These are phyloP conservation scores for Penicillium nordicum DNA, from an alignment of 2,329 filamentous ascomycete species.

Conservation along the genomic window DNA sequence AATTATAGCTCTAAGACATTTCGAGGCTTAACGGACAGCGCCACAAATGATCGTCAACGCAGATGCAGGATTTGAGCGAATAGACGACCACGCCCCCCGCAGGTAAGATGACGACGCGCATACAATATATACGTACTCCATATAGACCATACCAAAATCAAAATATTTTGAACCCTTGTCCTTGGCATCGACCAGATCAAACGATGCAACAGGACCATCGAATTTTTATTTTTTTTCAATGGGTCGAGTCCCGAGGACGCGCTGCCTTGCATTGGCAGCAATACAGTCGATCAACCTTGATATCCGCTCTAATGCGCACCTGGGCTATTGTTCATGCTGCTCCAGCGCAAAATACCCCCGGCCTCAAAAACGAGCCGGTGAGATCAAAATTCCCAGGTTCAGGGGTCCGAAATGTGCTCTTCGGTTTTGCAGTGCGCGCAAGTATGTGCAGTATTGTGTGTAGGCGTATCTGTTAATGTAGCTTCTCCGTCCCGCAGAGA, in stretches of 20 bases:
- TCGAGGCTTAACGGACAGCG: neutral
- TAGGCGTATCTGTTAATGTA: neutral
- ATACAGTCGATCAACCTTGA: neutral
- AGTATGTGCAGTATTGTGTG: neutral
- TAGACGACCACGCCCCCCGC: neutral
- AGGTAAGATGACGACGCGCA: slow-evolving; percentile 1
- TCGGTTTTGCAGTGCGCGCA: neutral
- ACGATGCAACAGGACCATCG: neutral
- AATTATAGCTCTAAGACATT: neutral
- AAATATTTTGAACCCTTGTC: neutral
- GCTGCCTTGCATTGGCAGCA: neutral
- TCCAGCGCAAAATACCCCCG: neutral
- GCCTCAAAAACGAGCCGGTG: neutral
- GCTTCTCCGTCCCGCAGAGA: neutral
- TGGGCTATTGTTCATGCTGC: neutral
- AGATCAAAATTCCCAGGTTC: neutral
- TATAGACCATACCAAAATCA: neutral
- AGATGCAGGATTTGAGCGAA: neutral
- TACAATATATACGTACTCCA: neutral
- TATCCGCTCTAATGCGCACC: neutral
- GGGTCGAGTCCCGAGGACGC: neutral
- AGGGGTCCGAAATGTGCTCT: neutral
- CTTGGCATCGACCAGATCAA: neutral
- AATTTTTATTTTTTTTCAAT: neutral
- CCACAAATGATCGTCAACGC: slow-evolving; percentile 1